Evolutionary conservation across 2,329 filamentous ascomycete genomes (phyloP).

Genomic region (Sordariomycetes sp.): DNA sequence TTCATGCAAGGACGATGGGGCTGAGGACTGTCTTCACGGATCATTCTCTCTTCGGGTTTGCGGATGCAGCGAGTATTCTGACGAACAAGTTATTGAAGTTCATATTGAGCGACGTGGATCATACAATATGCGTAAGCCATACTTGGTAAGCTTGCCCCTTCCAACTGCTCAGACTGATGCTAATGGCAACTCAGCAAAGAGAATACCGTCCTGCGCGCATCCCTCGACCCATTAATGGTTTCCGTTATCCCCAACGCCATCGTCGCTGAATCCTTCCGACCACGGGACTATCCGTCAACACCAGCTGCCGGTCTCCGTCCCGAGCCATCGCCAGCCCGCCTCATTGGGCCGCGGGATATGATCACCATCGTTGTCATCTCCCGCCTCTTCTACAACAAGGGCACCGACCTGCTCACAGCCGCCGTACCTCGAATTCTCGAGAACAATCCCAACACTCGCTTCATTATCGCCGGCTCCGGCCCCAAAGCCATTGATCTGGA

Average conservation of each 20-base stretch:
- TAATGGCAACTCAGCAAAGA: constrained; percentile 61
- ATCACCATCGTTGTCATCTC: constrained; percentile 98
- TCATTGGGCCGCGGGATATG: constrained; percentile 68
- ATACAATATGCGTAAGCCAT: constrained; percentile 97
- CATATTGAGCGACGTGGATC: constrained; percentile 89
- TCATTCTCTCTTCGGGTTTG: constrained; percentile 94
- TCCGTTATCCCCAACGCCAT: constrained; percentile 97
- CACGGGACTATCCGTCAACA: constrained; percentile 32
- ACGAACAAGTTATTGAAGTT: constrained; percentile 98
- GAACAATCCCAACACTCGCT: constrained; percentile 84
- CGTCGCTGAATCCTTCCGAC: constrained; percentile 91
- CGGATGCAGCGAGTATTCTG: constrained; percentile 88
- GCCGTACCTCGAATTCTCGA: constrained; percentile 89
- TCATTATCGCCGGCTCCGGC: constrained; percentile 91
- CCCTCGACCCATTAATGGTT: constrained; percentile 91
- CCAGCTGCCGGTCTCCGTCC: constrained; percentile 24
- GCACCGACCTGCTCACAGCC: constrained; percentile 92
- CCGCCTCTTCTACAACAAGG: constrained; percentile 97
- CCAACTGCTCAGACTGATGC: neutral
- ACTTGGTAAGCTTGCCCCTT: constrained; percentile 60
- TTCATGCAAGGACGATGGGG: constrained; percentile 95
- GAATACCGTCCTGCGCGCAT: constrained; percentile 91
- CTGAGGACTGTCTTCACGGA: constrained; percentile 94
- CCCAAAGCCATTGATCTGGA: constrained; percentile 97
- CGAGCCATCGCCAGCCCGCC: constrained; percentile 48